Evolutionary conservation across 495 filamentous ascomycete species (phyloP).

Genomic region (Aspergillus incahuasiensis): DNA sequence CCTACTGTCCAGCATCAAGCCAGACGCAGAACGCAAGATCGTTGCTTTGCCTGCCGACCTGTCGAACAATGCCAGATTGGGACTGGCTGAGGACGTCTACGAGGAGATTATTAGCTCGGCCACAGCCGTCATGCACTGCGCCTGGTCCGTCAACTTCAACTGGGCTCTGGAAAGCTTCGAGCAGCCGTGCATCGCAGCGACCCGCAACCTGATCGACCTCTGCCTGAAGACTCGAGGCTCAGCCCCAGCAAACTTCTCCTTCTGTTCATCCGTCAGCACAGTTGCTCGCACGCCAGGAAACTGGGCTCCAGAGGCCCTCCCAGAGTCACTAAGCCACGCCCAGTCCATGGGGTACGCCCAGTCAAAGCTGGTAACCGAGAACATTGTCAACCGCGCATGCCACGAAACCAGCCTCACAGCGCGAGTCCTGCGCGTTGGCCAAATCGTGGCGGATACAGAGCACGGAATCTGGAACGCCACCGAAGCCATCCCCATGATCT

Average conservation of each 20-base stretch:
- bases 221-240: constrained; percentile 31
- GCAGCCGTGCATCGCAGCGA: constrained; percentile 48
- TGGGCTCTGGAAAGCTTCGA: constrained; percentile 54
- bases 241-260: constrained; percentile 39
- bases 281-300: constrained; percentile 28
- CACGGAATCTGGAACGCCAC: constrained; percentile 56
- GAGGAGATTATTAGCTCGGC: constrained; percentile 30
- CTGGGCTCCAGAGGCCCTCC: constrained; percentile 46
- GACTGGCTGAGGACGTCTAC: constrained; percentile 36
- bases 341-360: constrained; percentile 54
- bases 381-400: constrained; percentile 37
- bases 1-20: constrained; percentile 14
- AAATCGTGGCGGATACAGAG: constrained; percentile 50
- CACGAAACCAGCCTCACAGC: constrained; percentile 22
- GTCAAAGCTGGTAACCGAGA: constrained; percentile 60
- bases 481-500: constrained; percentile 59
- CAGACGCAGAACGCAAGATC: constrained; percentile 29
- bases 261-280: constrained; percentile 57
- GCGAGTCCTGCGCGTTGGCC: constrained; percentile 50
- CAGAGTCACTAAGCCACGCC: constrained; percentile 44
- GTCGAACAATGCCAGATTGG: constrained; percentile 34
- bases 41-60: constrained; percentile 33
- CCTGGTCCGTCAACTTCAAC: constrained; percentile 70
- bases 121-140: constrained; percentile 55
- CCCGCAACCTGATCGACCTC: constrained; percentile 52